phyloP scores from a whole-genome alignment of 106 monocot genomes.

The Ottelia alismoides region DNA sequence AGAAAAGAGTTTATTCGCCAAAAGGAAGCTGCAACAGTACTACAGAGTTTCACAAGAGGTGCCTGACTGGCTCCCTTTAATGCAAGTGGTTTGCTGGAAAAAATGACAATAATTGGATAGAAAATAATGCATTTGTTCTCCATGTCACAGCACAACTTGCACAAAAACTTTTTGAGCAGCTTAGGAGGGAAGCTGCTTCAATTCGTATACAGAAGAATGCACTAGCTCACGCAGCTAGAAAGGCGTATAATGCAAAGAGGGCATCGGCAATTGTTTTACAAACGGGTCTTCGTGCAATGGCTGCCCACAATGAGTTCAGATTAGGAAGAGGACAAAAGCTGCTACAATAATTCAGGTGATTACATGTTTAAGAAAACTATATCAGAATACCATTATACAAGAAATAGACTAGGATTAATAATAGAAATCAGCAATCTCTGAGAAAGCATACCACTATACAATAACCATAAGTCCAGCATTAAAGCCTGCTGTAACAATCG shows the following conservation, averaged over 20 bases:
- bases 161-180: conserved; percentile 42
- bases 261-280: conserved; percentile 58
- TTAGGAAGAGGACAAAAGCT: conserved; percentile 62
- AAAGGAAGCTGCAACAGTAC: conserved; percentile 36
- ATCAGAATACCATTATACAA: too few species aligned
- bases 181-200: conserved; percentile 79
- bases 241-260: conserved; percentile 25
- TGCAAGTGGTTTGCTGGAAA: background rate
- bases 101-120: too few species aligned
- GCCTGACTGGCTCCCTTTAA: background rate
- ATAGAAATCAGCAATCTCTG: too few species aligned
- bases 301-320: conserved; percentile 65
- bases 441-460: too few species aligned
- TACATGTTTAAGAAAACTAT: too few species aligned
- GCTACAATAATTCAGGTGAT: conserved; percentile 65
- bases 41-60: conserved; percentile 88
- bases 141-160: conserved; percentile 50
- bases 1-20: conserved; percentile 62
- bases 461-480: too few species aligned
- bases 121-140: background rate
- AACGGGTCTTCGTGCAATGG: conserved; percentile 79
- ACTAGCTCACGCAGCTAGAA: conserved; percentile 36
- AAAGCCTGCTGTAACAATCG: too few species aligned
- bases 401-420: too few species aligned
- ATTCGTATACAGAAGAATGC: conserved; percentile 77